phyloP scores from a whole-genome alignment of 257 asterid genomes.

The Cinchona pubescens region DNA sequence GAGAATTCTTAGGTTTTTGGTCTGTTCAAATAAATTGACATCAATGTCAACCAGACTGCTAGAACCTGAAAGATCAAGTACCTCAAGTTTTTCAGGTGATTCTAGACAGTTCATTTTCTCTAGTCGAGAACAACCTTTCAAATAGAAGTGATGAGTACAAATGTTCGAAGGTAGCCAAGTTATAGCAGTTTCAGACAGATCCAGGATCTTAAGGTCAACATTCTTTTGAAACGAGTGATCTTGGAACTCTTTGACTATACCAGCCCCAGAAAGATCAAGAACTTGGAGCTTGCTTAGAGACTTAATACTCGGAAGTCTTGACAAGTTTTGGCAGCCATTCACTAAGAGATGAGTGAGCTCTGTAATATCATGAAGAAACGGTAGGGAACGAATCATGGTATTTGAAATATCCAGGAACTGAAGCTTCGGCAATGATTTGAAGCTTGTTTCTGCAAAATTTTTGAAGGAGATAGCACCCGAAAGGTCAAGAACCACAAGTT shows the following conservation, averaged over 20 bases:
- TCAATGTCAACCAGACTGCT: constrained; percentile 13
- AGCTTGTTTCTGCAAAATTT: constrained; percentile 14
- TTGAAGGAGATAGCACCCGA: constrained; percentile 25
- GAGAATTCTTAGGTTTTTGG: constrained; percentile 11
- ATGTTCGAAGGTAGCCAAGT: constrained; percentile 9
- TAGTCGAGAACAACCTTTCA: constrained; percentile 14
- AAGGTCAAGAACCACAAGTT: constrained; percentile 20
- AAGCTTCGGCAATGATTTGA: constrained; percentile 15
- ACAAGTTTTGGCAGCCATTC: constrained; percentile 2
- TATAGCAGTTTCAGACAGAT: neutral
- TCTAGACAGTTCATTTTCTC: constrained; percentile 3
- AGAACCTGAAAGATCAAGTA: constrained; percentile 27
- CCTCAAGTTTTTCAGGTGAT: constrained; percentile 11
- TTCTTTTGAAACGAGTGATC: constrained; percentile 13
- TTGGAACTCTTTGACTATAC: constrained; percentile 22
- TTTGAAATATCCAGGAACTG: constrained; percentile 19
- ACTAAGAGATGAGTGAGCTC: constrained; percentile 18
- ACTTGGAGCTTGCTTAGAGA: constrained; percentile 21
- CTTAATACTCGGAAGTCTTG: constrained; percentile 16
- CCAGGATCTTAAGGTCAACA: constrained; percentile 8
- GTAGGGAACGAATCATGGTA: constrained; percentile 10
- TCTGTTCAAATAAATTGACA: constrained; percentile 5
- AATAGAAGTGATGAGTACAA: neutral
- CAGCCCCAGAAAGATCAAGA: constrained; percentile 22
- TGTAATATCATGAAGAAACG: constrained; percentile 10